Evolutionary conservation across 2,329 filamentous ascomycete species (phyloP), one percentile per base, ranked within the genome.

Genomic region (Botrytis byssoidea): DNA sequence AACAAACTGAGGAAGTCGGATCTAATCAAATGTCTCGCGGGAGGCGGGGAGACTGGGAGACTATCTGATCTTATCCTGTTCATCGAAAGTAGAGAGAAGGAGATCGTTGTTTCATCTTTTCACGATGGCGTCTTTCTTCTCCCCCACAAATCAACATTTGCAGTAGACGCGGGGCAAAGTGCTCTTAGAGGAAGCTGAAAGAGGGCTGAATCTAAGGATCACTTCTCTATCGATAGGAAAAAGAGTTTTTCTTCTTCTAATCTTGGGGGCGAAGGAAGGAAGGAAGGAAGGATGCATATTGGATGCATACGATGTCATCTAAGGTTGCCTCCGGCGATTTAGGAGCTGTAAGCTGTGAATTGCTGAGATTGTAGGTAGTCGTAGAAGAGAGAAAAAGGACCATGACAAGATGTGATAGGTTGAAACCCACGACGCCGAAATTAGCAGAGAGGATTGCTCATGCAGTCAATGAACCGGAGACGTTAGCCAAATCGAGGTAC

Each of bases 151-250:
- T 72, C 70, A 40, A 67, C 29, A 29, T 68, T 22, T 60, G 16
- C 37, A 57, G 71, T 69, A 72, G 71, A 72, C 71, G 71, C 71
- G 71, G 71, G 64, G 71, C 71, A 72, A 72, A 72, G 51, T 25
- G 63, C 55, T 72, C 25, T 59, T 61, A 51, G 32, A 72, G 71
- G 42, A 72, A 72, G 42, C 42, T 40, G 65, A 68, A 40, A 35
- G 66, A 68, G 48, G 71, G 64, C 64, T 72, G 55, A 69, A 48
- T 55, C 64, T 55, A 72, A 60, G 71, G 64, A 69, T 69, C 51
- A 60, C 60, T 20, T 68, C 44, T 42, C 20, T 72, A 69, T 72
- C 71, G 71, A 72, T 72, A 69, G 71, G n/a, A 35, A 65, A 55
- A 71, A 35, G 9, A 2, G 14, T 35, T 66, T 29, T 37, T 55